Conservation (phyloP, 169 alveolate species). For the Theileria sp. region DNA sequence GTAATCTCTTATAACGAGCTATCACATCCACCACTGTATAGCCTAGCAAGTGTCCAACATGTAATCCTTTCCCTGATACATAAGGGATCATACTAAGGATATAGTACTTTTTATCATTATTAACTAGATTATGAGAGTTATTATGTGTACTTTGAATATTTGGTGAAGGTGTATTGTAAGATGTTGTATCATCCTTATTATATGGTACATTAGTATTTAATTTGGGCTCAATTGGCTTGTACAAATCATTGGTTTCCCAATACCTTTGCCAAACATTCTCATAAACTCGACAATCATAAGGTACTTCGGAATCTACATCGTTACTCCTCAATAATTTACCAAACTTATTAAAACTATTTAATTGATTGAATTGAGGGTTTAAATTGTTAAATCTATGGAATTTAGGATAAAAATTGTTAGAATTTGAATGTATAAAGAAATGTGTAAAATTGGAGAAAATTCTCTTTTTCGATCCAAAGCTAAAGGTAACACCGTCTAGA, state of each 20-base stretch:
- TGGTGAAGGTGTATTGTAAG: not conserved
- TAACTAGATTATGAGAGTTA: not conserved
- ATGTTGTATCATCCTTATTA: not conserved
- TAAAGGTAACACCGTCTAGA: not conserved
- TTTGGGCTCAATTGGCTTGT: not conserved
- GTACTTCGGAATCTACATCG: constrained; percentile 2
- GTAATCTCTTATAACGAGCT: constrained; percentile 83
- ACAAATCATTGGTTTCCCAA: constrained; percentile 35
- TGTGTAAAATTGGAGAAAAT: not conserved
- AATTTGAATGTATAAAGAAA: not conserved
- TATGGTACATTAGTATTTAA: not conserved
- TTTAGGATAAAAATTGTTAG: not conserved
- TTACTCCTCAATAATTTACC: not conserved
- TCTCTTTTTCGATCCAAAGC: not conserved
- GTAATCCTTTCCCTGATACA: constrained; percentile 89
- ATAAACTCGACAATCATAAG: not conserved
- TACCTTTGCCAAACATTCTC: constrained; percentile 44
- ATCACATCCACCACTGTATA: constrained; percentile 87
- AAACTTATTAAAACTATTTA: not conserved
- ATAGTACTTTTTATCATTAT: constrained; percentile 71
- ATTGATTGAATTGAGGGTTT: not conserved
- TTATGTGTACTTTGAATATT: too few relatives aligned
- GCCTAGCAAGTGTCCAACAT: constrained; percentile 90
- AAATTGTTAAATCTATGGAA: not conserved
- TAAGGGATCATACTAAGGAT: constrained; percentile 88